phyloP scores from a whole-genome alignment of 306 rosid genomes.

The Gynostemma pentaphyllum region DNA sequence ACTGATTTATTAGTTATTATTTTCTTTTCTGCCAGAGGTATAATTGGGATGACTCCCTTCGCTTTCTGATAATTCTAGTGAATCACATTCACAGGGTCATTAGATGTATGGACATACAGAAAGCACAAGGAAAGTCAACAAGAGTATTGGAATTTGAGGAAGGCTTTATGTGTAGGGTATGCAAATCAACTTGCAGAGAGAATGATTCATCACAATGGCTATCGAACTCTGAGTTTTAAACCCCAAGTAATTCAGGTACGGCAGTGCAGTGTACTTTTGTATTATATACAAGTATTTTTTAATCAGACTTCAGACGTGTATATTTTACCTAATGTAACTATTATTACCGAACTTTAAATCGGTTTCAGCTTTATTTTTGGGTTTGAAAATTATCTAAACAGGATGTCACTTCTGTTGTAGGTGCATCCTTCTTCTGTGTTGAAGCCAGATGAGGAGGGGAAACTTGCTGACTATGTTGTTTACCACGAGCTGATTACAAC shows the following conservation, averaged over 20 bases:
- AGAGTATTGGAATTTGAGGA: slow-evolving; percentile 63
- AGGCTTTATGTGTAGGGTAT: slow-evolving; percentile 80
- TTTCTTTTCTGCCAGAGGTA: neutral
- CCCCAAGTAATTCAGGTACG: slow-evolving; percentile 90
- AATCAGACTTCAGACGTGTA: neutral
- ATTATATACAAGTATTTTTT: neutral
- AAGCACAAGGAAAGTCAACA: slow-evolving; percentile 32
- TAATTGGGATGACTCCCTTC: neutral
- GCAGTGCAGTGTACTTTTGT: slow-evolving; percentile 1
- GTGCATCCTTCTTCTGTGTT: slow-evolving; percentile 79
- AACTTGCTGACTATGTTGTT: slow-evolving; percentile 77
- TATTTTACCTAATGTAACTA: neutral
- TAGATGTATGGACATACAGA: slow-evolving; percentile 43
- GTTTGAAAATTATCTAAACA: slow-evolving; percentile 2
- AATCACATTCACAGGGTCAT: slow-evolving; percentile 34
- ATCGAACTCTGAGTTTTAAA: slow-evolving; percentile 77
- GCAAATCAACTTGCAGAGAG: slow-evolving; percentile 97
- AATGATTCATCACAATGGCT: slow-evolving; percentile 92
- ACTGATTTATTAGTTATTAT: neutral
- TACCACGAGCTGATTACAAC: slow-evolving; percentile 90
- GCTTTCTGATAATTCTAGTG: slow-evolving; percentile 10
- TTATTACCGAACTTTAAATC: slow-evolving; percentile 13
- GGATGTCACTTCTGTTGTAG: slow-evolving; percentile 24
- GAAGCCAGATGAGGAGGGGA: slow-evolving; percentile 62
- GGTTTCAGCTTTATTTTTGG: neutral